Base-by-base conservation (phyloP, 768 basidiomycete genomes). In the Cystobasidium onofrii region DNA sequence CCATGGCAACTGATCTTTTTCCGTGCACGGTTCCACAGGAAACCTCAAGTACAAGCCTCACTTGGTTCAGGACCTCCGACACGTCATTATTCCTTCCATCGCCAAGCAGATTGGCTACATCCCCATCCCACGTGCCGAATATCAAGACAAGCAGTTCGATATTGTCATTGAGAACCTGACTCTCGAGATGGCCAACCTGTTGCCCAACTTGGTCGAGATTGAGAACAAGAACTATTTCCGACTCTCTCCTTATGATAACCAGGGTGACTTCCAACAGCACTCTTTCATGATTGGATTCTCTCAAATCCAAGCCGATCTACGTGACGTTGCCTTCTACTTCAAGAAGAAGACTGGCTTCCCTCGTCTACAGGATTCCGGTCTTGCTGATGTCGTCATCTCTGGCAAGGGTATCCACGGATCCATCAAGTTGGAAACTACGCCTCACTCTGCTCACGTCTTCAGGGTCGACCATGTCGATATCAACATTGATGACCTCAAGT, bases 161-260 rank as follows among this genome's bases (percentile, higher is more conserved):
- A 85, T 96, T 54, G 90, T 95, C 73, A 87, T 97, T 75, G 95
- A 97, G 84, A 97, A 95, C 81, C 85, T 97, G 39, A 89, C 90
- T 0, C 84, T 94, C 20, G 88, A 90, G 75, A 91, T 91, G 10
- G 86, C 88, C 50, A 95, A 97, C 82, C 82, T 99, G 29, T 50
- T 77, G 13, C 77, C 76, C 66, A 84, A 83, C 81, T 73, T 83
- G 41, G 77, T 84, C 75, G 79, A 80, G 73, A 57, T 84, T 34
- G 90, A 94, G 72, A 88, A 89, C 17, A 84, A 90, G 80, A 95
- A 95, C 83, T 88, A 84, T 75, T 83, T 91, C 82, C 88, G 88
- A 81, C 92, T 97, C 82, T 88, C 87, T 34, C 92, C 93, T 0
- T 92, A 94, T 83, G 80, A 82, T 43, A 71, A 76, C 33, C 50